phyloP scores from a whole-genome alignment of 1,139 yeast genomes.

The Saccharomyces uvarum region DNA sequence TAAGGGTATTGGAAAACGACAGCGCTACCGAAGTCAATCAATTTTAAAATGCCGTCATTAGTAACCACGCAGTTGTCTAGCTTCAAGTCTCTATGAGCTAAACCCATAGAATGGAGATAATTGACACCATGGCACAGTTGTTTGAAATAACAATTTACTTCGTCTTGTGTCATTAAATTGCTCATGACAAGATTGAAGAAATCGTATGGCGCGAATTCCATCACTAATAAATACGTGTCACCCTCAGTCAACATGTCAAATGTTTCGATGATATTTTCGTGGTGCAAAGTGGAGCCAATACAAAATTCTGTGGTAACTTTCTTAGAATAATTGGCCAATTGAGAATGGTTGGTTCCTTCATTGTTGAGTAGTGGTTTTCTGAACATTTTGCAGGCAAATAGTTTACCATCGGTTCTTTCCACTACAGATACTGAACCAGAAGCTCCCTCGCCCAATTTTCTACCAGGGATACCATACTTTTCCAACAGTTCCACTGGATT shows the following conservation, averaged over 20 bases:
- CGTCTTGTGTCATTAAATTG: conserved; percentile 52
- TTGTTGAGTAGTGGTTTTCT: conserved; percentile 30
- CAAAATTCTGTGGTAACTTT: conserved; percentile 63
- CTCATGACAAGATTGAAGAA: conserved; percentile 73
- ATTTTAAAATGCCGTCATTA: conserved; percentile 51
- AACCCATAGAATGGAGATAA: conserved; percentile 57
- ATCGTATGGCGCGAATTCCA: conserved; percentile 72
- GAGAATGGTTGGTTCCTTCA: conserved; percentile 7
- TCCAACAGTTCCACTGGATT: conserved; percentile 34
- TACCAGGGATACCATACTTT: conserved; percentile 58
- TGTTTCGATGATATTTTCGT: conserved; percentile 58
- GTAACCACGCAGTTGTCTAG: conserved; percentile 72
- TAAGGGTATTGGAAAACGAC: conserved; percentile 47
- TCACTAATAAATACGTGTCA: conserved; percentile 47
- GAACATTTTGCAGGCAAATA: conserved; percentile 66
- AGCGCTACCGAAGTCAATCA: conserved; percentile 75
- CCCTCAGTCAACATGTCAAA: conserved; percentile 53
- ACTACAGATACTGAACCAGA: conserved; percentile 66
- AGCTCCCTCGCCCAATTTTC: conserved; percentile 64
- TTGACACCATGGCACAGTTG: conserved; percentile 57
- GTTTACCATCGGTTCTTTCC: conserved; percentile 41
- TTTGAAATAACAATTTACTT: conserved; percentile 59
- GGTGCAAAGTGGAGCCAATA: conserved; percentile 53
- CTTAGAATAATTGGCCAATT: conserved; percentile 46
- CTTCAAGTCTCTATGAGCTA: conserved; percentile 72